phyloP scores from a whole-genome alignment of 169 alveolate species.

The Eimeria necatrix region DNA sequence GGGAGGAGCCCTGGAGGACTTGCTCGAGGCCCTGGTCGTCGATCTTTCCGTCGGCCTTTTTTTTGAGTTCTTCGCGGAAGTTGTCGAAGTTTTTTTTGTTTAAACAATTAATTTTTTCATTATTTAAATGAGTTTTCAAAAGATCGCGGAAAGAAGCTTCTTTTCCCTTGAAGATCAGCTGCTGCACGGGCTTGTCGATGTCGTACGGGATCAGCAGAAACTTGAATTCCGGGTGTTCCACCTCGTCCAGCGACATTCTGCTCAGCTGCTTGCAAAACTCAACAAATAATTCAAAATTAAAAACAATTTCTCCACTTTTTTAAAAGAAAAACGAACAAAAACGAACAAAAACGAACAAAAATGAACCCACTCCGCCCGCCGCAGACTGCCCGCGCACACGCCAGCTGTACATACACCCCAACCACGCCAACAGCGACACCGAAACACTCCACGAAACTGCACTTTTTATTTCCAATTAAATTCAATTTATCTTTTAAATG shows the following conservation, averaged over 20 bases:
- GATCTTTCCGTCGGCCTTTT: constrained; percentile 80
- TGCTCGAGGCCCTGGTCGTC: constrained; percentile 67
- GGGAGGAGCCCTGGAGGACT: constrained; percentile 21
- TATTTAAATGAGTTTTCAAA: constrained; percentile 84
- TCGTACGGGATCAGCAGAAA: constrained; percentile 87
- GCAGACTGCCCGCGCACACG: neutral
- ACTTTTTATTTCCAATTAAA: too few species aligned
- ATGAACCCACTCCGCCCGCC: neutral
- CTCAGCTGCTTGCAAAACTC: neutral
- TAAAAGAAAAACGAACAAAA: neutral
- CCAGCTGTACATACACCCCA: too few species aligned
- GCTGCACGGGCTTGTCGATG: constrained; percentile 85
- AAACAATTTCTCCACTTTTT: neutral
- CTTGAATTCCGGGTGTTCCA: constrained; percentile 85
- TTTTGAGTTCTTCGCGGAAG: constrained; percentile 83
- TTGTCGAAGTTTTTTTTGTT: constrained; percentile 82
- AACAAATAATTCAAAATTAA: too few species aligned
- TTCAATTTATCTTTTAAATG: too few species aligned
- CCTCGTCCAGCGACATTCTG: constrained; percentile 80
- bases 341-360: neutral
- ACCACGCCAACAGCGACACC: too few species aligned
- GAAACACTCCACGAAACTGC: too few species aligned
- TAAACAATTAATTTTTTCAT: constrained; percentile 80
- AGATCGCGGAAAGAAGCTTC: constrained; percentile 84
- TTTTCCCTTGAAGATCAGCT: constrained; percentile 85